These are phyloP conservation scores for Ophiostoma piceae DNA, from an alignment of 2,329 filamentous ascomycete genomes.

Conservation along the genomic window DNA sequence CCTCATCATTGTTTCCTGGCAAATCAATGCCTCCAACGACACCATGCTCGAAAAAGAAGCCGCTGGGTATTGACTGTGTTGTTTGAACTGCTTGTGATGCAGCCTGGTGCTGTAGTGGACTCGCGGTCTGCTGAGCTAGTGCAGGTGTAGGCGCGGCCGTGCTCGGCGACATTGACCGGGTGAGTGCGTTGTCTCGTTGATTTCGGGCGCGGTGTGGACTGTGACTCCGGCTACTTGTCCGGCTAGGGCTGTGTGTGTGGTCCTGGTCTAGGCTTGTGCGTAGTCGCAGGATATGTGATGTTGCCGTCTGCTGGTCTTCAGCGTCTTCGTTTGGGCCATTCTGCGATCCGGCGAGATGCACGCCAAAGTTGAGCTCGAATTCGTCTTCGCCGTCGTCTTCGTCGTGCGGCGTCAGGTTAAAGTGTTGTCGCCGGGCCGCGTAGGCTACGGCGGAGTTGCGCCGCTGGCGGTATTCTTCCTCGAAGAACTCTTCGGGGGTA, in stretches of 20 bases:
- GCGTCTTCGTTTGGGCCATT: not conserved
- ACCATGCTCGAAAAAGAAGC: not conserved
- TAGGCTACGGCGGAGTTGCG: slow-evolving; percentile 11
- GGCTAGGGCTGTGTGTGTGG: slow-evolving; percentile 4
- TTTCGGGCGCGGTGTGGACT: slow-evolving; percentile 10
- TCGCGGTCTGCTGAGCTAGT: not conserved
- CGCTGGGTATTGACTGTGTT: not conserved
- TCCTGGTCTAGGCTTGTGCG: not conserved
- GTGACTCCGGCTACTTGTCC: slow-evolving; percentile 4
- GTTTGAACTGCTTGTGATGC: not conserved
- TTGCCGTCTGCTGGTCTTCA: not conserved
- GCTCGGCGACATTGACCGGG: not conserved
- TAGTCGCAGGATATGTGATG: not conserved
- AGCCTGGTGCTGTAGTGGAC: not conserved
- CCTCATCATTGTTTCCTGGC: not conserved
- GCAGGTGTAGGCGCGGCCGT: not conserved
- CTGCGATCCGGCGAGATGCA: not conserved
- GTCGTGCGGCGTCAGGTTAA: slow-evolving; percentile 19
- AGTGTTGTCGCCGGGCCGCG: slow-evolving; percentile 16
- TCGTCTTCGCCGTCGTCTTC: slow-evolving; percentile 17
- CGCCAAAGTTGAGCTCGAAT: slow-evolving; percentile 17
- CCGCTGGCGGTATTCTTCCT: slow-evolving; percentile 23
- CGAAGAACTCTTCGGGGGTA: slow-evolving; percentile 29
- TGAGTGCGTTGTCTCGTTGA: not conserved
- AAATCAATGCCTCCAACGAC: not conserved